phyloP scores from a whole-genome alignment of 2,329 filamentous ascomycete genomes.

The Phyllosticta capitalensis region DNA sequence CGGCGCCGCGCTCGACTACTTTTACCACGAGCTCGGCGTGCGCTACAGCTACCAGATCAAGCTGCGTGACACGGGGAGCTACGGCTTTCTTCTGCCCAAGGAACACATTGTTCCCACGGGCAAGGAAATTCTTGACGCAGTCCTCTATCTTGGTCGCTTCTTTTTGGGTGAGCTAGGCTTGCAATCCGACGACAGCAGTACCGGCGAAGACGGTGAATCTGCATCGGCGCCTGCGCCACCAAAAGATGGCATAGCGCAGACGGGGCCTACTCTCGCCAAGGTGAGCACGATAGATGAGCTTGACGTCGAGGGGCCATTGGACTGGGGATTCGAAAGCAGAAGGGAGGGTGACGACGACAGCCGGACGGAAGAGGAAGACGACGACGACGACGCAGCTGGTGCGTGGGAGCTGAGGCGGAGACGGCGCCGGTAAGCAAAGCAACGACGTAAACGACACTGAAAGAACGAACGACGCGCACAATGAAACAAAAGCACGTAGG shows the following conservation, averaged over 20 bases:
- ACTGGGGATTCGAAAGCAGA: background rate
- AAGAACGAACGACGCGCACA: background rate
- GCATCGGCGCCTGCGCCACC: background rate
- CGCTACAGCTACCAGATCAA: constrained; percentile 91
- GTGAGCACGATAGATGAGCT: background rate
- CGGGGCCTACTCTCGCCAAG: background rate
- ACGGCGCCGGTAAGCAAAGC: background rate
- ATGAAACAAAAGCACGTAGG: background rate
- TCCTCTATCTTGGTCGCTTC: constrained; percentile 77
- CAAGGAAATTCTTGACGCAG: constrained; percentile 73
- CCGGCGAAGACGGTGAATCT: background rate
- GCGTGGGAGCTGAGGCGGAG: background rate
- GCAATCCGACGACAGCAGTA: background rate
- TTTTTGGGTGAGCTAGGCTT: constrained; percentile 44
- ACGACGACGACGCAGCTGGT: background rate
- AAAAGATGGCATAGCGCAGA: background rate
- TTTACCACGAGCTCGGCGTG: constrained; percentile 78
- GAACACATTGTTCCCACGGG: constrained; percentile 84
- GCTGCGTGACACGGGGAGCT: constrained; percentile 82
- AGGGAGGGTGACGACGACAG: background rate
- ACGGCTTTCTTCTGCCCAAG: constrained; percentile 82
- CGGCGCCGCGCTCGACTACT: constrained; percentile 87
- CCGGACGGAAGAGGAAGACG: background rate
- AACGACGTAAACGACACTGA: background rate
- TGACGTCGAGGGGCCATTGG: background rate